Percentiles rank a stretch among this genome's conserved stretches.
Conservation (phyloP, 2,329 filamentous ascomycete species). For the Exophiala xenobiotica region DNA sequence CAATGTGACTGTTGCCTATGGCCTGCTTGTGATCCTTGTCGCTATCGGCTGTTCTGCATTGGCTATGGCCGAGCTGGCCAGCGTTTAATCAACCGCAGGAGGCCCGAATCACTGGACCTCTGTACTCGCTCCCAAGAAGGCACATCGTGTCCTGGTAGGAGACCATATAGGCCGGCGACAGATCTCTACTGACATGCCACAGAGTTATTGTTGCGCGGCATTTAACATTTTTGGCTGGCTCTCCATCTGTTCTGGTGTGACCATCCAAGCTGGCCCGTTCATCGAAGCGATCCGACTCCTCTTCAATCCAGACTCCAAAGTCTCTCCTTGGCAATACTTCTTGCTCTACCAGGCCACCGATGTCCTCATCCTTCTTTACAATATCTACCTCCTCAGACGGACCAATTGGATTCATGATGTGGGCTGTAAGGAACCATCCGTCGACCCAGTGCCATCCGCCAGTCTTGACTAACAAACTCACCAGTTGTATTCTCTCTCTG, state of each 20-base stretch:
- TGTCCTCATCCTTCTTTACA: constrained; percentile 29
- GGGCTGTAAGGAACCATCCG: neutral
- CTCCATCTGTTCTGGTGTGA: constrained; percentile 42
- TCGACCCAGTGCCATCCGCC: neutral
- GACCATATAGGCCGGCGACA: too few relatives aligned
- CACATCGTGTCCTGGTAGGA: too few relatives aligned
- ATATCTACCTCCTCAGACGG: constrained; percentile 25
- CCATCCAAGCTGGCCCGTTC: constrained; percentile 37
- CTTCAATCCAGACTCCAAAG: constrained; percentile 34
- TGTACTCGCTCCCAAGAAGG: constrained; percentile 36
- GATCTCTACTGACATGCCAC: too few relatives aligned
- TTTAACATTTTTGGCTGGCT: constrained; percentile 38
- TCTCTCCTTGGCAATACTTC: constrained; percentile 39
- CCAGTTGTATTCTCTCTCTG: neutral
- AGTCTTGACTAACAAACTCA: neutral
- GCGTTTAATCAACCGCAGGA: constrained; percentile 42
- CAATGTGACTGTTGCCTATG: neutral
- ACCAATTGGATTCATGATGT: constrained; percentile 6
- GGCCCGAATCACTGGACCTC: constrained; percentile 46
- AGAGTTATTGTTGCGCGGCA: constrained; percentile 14
- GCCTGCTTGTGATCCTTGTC: constrained; percentile 30
- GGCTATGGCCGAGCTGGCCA: constrained; percentile 41
- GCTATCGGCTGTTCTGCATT: constrained; percentile 29
- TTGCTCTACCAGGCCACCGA: constrained; percentile 41
- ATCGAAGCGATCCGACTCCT: constrained; percentile 35